These are phyloP conservation scores for Leccinum pachyderme DNA, from an alignment of 1,284 basidiomycete genomes.

Conservation along the genomic window DNA sequence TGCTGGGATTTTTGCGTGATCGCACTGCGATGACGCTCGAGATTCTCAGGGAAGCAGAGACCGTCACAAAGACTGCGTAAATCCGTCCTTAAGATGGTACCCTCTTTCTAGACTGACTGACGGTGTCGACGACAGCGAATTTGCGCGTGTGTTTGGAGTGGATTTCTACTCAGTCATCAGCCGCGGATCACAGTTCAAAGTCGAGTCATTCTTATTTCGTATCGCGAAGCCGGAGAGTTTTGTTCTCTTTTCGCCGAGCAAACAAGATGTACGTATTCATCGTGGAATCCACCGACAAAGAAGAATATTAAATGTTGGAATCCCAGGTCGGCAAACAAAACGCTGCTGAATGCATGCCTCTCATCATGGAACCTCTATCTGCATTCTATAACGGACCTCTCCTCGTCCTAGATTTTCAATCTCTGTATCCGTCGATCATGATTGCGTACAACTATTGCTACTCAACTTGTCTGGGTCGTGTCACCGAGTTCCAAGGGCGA, in stretches of 20 bases:
- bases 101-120: background rate
- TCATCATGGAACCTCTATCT: slow-evolving; percentile 93
- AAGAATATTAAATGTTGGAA: background rate
- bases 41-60: slow-evolving; percentile 77
- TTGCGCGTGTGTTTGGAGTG: slow-evolving; percentile 94
- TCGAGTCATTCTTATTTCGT: slow-evolving; percentile 97
- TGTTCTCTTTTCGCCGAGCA: slow-evolving; percentile 84
- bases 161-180: slow-evolving; percentile 96
- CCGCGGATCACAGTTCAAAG: slow-evolving; percentile 96
- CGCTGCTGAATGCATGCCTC: slow-evolving; percentile 91
- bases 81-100: slow-evolving; percentile 19
- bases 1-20: slow-evolving; percentile 64
- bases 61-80: slow-evolving; percentile 86
- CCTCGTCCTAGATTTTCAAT: slow-evolving; percentile 83
- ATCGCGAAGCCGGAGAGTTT: slow-evolving; percentile 98
- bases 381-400: slow-evolving; percentile 89
- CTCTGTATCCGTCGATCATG: slow-evolving; percentile 95
- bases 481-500: slow-evolving; percentile 79
- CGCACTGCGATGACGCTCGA: slow-evolving; percentile 70
- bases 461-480: slow-evolving; percentile 92
- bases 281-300: background rate
- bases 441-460: slow-evolving; percentile 98
- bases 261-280: slow-evolving; percentile 61
- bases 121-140: slow-evolving; percentile 63
- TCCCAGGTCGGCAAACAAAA: slow-evolving; percentile 91